Evolutionary conservation across 192 early-diverging fungal species (phyloP).

Genomic region (Powellomyces hirtus): DNA sequence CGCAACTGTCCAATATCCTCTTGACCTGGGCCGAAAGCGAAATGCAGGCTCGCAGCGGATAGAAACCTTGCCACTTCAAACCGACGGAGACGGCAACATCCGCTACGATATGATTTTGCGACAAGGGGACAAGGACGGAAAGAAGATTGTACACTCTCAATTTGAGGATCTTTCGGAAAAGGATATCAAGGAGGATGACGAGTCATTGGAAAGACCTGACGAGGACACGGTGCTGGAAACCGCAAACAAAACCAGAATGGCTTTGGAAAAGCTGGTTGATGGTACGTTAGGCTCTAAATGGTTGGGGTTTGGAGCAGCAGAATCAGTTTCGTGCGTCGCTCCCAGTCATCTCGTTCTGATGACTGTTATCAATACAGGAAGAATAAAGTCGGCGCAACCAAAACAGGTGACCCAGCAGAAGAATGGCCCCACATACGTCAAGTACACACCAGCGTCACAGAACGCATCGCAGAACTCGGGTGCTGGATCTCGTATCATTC

Average conservation of each 20-base stretch:
- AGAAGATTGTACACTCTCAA: slow-evolving; percentile 74
- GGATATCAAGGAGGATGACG: slow-evolving; percentile 55
- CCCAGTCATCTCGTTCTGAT: too few species aligned
- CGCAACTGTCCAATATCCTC: slow-evolving; percentile 86
- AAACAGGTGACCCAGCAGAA: slow-evolving; percentile 53
- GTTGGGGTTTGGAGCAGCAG: neutral
- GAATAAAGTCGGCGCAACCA: slow-evolving; percentile 62
- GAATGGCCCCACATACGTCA: slow-evolving; percentile 76
- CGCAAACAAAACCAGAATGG: slow-evolving; percentile 83
- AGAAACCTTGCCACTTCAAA: slow-evolving; percentile 73
- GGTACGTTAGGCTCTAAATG: slow-evolving; percentile 38
- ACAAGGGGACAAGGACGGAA: slow-evolving; percentile 60
- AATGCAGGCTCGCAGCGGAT: slow-evolving; percentile 25
- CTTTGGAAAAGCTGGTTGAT: slow-evolving; percentile 86
- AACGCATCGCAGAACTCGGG: slow-evolving; percentile 68
- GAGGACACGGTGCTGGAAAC: slow-evolving; percentile 76
- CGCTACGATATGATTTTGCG: slow-evolving; percentile 86
- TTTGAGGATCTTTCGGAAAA: slow-evolving; percentile 72
- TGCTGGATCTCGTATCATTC: slow-evolving; percentile 84
- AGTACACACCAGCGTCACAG: slow-evolving; percentile 85
- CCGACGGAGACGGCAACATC: slow-evolving; percentile 85
- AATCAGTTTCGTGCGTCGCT: too few species aligned
- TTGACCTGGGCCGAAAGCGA: slow-evolving; percentile 88
- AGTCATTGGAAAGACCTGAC: slow-evolving; percentile 72
- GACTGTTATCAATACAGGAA: too few species aligned